Conservation (phyloP, 345 rosid genomes). For the Eucalyptus cloeziana region DNA sequence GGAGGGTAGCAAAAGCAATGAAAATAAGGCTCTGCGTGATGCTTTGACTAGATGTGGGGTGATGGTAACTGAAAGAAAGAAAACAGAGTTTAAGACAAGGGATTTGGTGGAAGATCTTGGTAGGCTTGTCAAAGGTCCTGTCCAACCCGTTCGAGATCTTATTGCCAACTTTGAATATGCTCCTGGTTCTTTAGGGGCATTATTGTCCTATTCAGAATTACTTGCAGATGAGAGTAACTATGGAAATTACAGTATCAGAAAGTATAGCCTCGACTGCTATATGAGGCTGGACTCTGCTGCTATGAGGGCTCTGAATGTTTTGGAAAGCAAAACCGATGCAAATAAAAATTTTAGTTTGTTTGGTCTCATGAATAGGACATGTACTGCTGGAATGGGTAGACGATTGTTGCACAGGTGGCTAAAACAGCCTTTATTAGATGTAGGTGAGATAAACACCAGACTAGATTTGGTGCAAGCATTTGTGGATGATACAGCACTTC, state of each 20-base stretch:
- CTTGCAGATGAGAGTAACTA: slow-evolving; percentile 79
- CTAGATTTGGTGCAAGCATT: slow-evolving; percentile 87
- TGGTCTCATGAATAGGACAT: slow-evolving; percentile 97
- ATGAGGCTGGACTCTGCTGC: slow-evolving; percentile 96
- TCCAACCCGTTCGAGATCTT: slow-evolving; percentile 80
- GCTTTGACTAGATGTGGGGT: slow-evolving; percentile 61
- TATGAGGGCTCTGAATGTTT: slow-evolving; percentile 87
- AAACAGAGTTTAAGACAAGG: slow-evolving; percentile 72
- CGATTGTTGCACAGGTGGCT: slow-evolving; percentile 93
- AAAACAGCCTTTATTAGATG: slow-evolving; percentile 85
- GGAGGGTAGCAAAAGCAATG: slow-evolving; percentile 51
- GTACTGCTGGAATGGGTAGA: slow-evolving; percentile 97
- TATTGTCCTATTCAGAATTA: slow-evolving; percentile 71
- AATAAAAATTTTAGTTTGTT: slow-evolving; percentile 92
- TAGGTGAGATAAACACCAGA: slow-evolving; percentile 58
- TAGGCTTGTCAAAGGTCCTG: slow-evolving; percentile 76
- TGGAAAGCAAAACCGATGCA: slow-evolving; percentile 93
- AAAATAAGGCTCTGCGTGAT: slow-evolving; percentile 46
- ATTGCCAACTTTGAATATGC: slow-evolving; percentile 80
- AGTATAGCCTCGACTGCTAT: slow-evolving; percentile 57
- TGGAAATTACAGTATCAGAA: slow-evolving; percentile 54
- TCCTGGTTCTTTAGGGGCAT: slow-evolving; percentile 74
- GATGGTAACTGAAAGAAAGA: slow-evolving; percentile 90
- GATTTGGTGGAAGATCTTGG: slow-evolving; percentile 85
- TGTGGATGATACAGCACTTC: slow-evolving; percentile 81